Base-by-base conservation (phyloP, 306 rosid genomes). In the Quercus robur region DNA sequence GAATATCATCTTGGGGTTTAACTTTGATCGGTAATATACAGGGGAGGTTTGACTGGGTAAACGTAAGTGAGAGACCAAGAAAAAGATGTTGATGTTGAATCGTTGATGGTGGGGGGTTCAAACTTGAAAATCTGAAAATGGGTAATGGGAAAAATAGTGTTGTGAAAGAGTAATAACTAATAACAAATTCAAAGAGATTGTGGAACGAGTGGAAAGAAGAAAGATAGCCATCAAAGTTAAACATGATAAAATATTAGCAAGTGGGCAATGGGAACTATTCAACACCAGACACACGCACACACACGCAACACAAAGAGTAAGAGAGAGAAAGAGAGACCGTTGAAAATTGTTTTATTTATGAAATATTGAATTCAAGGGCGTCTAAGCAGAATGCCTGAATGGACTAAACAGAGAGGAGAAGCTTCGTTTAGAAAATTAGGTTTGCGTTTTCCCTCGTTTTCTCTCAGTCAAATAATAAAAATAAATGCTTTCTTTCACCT, bases 21-120 rank as follows among this genome's bases (percentile, higher is more conserved):
- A 2, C 17, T 8, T 41, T 41, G 21, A 18, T 15, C 20, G 19
- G 19, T 44, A 73, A 52, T 13, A 18, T 18, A 58, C 75, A 14
- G 46, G 70, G 35, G 18, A 1, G 17, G 15, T 73, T 77, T 74
- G 86, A 83, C 66, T 3, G 61, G 54, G 81, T 74, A 76, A 83
- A 80, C 54, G 41, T 63, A 68, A 74, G 79, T 49, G 35, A 18
- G 64, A 28, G 64, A 28, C 33, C 18, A 51, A 75, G 23, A 5
- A 30, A 49, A 1, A 14, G 38, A 33, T 46, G 4, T 10, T 49
- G 51, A 25, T 3, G 78, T 28, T 28, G 31, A 28, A 25, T 25
- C 3, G 4, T 10, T 49, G 51, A 25, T 3, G 78, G 25, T 4
- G 17, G 15, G 19, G 4, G 5, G 4, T 41, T 41, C 11, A 41